Conservation (phyloP, 169 alveolate species). For the Miamiensis avidus region DNA sequence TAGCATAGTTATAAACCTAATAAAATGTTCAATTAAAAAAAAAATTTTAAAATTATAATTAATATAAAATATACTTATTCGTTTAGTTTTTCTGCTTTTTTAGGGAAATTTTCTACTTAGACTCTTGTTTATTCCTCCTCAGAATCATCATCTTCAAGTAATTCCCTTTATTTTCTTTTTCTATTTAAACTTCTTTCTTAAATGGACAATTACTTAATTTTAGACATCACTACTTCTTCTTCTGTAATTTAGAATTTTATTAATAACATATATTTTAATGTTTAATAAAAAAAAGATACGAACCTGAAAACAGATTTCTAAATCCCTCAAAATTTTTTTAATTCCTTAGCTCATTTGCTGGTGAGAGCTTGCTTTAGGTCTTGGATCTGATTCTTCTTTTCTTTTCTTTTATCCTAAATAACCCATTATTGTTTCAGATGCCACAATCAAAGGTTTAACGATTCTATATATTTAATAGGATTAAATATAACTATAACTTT, state of each 20-base stretch:
- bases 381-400: background rate
- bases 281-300: too few species aligned
- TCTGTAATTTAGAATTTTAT: background rate
- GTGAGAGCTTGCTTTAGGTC: too few species aligned
- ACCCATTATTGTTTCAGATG: background rate
- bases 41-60: too few species aligned
- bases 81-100: background rate
- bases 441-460: background rate
- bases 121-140: background rate
- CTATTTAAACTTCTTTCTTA: background rate
- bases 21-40: too few species aligned
- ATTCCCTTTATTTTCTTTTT: background rate
- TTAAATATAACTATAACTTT: background rate
- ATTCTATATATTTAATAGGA: background rate
- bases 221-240: background rate
- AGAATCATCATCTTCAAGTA: background rate
- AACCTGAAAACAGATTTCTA: background rate
- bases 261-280: background rate
- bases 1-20: constrained; percentile 6
- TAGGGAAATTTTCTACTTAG: background rate
- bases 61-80: background rate
- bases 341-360: background rate
- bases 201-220: background rate
- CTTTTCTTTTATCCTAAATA: background rate
- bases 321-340: background rate